These are phyloP conservation scores for Ganoderma multipileum DNA, from an alignment of 1,284 basidiomycete genomes.

Conservation along the genomic window DNA sequence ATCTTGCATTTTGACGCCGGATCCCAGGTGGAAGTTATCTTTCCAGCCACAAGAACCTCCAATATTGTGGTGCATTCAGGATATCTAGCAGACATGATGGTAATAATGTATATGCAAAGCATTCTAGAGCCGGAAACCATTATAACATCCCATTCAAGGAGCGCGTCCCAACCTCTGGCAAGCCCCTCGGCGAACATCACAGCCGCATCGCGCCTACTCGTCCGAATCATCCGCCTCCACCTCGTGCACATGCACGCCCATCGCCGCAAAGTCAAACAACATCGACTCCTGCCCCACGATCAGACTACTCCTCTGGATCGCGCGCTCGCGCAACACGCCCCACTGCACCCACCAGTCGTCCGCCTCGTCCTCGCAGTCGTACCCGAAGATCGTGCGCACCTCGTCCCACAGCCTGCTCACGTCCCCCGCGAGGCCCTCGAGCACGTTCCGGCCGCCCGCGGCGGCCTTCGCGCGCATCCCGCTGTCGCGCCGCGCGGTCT, in stretches of 20 bases:
- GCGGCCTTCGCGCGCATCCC: conserved; percentile 19
- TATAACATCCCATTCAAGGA: background rate
- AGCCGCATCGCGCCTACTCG: background rate
- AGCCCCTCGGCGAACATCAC: background rate
- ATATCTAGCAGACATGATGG: background rate
- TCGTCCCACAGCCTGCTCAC: conserved; percentile 36
- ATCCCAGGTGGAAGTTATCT: background rate
- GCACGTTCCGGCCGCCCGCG: conserved; percentile 22
- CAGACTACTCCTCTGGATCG: conserved; percentile 20
- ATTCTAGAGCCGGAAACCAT: background rate
- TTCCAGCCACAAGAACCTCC: background rate
- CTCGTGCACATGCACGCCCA: conserved; percentile 17
- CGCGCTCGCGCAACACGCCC: conserved; percentile 43
- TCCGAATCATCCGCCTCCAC: background rate
- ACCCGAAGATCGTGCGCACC: conserved; percentile 40
- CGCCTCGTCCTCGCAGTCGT: conserved; percentile 46
- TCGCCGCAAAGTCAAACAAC: conserved; percentile 21
- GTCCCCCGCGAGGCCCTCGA: conserved; percentile 31
- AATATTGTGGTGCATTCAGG: background rate
- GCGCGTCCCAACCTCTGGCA: background rate
- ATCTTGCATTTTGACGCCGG: background rate
- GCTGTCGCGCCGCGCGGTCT: conserved; percentile 15
- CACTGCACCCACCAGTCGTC: conserved; percentile 47
- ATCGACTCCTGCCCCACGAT: background rate
- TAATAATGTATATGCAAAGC: background rate